Evolutionary conservation across 805 yeast genomes (phyloP).

Genomic region (Wickerhamiella nectarea): DNA sequence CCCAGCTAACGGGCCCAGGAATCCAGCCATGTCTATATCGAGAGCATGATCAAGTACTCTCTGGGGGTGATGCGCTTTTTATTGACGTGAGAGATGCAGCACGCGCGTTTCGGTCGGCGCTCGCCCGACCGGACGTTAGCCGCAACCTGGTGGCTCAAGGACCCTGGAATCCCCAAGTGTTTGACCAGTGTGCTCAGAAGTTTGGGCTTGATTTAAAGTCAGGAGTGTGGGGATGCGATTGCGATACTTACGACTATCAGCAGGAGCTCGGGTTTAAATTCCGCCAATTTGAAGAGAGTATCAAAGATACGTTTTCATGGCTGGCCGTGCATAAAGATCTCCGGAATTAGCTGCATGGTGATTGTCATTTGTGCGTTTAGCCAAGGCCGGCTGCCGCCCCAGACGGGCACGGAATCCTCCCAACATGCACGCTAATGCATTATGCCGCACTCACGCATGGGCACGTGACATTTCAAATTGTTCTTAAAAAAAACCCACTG

Average conservation of each 20-base stretch:
- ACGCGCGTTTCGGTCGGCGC: background rate
- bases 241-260: slow-evolving; percentile 1
- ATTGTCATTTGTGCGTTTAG: no score
- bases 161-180: background rate
- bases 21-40: background rate
- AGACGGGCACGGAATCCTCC: no score
- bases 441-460: no score
- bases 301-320: slow-evolving; percentile 3
- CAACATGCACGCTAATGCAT: no score
- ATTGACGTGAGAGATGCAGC: slow-evolving; percentile 7
- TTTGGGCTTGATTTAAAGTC: no score
- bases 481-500: no score
- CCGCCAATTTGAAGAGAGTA: background rate
- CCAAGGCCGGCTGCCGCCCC: no score
- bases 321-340: background rate
- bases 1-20: slow-evolving; percentile 2
- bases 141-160: slow-evolving; percentile 5
- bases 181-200: no score
- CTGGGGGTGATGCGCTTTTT: background rate
- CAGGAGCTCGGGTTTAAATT: background rate
- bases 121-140: background rate
- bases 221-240: background rate
- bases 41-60: background rate
- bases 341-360: no score
- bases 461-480: no score